phyloP scores from a whole-genome alignment of 1,284 basidiomycete species.

The Moesziomyces aphidis region DNA sequence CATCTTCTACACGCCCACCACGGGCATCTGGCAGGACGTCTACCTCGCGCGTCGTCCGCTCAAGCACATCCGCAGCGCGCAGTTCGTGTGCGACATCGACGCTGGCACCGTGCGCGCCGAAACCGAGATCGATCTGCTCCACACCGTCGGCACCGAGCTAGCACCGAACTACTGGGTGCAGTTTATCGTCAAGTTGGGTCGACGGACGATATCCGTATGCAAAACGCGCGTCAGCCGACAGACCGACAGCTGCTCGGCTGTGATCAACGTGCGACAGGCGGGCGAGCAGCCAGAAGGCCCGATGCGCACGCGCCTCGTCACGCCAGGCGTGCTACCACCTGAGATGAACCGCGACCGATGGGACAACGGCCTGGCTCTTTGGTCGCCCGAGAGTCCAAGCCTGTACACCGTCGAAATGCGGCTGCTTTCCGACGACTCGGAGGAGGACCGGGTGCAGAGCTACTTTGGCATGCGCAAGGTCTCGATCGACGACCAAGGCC shows the following conservation, averaged over 20 bases:
- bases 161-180: conserved; percentile 4
- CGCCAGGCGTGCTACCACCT: conserved; percentile 19
- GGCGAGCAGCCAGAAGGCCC: conserved; percentile 19
- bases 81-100: conserved; percentile 42
- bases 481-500: conserved; percentile 38
- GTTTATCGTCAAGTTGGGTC: conserved; percentile 11
- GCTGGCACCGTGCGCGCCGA: conserved; percentile 40
- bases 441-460: conserved; percentile 26
- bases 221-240: conserved; percentile 12
- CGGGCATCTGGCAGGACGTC: conserved; percentile 51
- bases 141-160: neutral
- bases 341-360: conserved; percentile 46
- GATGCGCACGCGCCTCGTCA: conserved; percentile 12
- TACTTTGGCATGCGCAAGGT: conserved; percentile 59
- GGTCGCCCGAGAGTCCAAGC: conserved; percentile 48
- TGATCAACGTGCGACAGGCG: conserved; percentile 22
- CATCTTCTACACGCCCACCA: conserved; percentile 55
- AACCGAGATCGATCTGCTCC: conserved; percentile 16
- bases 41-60: conserved; percentile 35
- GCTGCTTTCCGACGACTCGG: conserved; percentile 2
- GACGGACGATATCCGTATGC: conserved; percentile 4
- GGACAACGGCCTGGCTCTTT: conserved; percentile 45
- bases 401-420: conserved; percentile 37
- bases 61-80: conserved; percentile 18
- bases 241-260: conserved; percentile 18